phyloP scores from a whole-genome alignment of 257 asterid genomes.

The Ajuga chamaepitys region DNA sequence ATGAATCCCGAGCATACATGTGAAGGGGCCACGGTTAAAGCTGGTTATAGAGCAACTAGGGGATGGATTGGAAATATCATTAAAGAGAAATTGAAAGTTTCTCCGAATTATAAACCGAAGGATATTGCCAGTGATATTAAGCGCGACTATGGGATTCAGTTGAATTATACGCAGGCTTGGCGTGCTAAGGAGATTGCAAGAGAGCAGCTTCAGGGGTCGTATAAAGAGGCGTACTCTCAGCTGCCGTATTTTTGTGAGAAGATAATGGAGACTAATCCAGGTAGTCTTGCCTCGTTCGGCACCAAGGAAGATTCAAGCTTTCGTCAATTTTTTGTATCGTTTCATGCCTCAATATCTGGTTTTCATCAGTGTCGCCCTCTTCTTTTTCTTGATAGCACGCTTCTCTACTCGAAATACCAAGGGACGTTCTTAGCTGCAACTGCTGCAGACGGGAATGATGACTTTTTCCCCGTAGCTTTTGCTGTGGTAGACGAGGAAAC shows the following conservation, averaged over 20 bases:
- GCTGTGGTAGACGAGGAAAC: conserved; percentile 96
- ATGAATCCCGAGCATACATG: conserved; percentile 85
- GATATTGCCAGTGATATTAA: conserved; percentile 88
- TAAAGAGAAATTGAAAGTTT: conserved; percentile 79
- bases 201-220: conserved; percentile 98
- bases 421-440: conserved; percentile 88
- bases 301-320: conserved; percentile 96
- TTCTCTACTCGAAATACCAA: conserved; percentile 91
- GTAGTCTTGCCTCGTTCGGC: conserved; percentile 72
- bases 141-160: conserved; percentile 96
- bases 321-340: conserved; percentile 72
- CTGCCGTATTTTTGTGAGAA: conserved; percentile 79
- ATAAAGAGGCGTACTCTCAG: conserved; percentile 84
- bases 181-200: conserved; percentile 98
- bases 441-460: conserved; percentile 90
- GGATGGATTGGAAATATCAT: conserved; percentile 98
- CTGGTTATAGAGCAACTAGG: conserved; percentile 91
- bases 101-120: conserved; percentile 90
- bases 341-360: conserved; percentile 85
- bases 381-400: conserved; percentile 83
- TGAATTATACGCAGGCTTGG: conserved; percentile 97
- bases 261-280: conserved; percentile 91
- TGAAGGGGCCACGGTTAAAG: conserved; percentile 81
- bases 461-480: conserved; percentile 86
- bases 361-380: conserved; percentile 93